Evolutionary conservation across 768 basidiomycete genomes (phyloP).

Genomic region (Hypsizygus marmoreus): DNA sequence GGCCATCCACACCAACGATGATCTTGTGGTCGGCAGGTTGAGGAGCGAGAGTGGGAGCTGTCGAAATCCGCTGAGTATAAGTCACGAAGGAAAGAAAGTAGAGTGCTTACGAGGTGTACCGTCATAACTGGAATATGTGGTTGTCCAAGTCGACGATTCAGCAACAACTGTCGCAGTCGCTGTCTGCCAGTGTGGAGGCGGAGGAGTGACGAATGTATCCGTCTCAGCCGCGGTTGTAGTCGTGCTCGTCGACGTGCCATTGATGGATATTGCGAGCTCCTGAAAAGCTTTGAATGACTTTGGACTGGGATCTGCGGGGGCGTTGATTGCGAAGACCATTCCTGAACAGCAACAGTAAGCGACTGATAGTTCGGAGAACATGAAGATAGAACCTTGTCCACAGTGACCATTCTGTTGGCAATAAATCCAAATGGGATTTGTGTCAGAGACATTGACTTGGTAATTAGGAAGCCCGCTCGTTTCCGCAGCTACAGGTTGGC

Average conservation of each 20-base stretch:
- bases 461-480: constrained; percentile 38
- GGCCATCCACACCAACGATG: constrained; percentile 38
- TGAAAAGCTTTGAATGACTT: constrained; percentile 53
- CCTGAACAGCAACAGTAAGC: constrained; percentile 28
- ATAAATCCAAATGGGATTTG: constrained; percentile 57
- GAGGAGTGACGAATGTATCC: constrained; percentile 28
- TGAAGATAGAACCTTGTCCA: constrained; percentile 32
- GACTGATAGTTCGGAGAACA: not conserved
- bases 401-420: constrained; percentile 60
- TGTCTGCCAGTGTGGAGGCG: constrained; percentile 34
- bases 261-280: constrained; percentile 42
- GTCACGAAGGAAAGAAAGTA: constrained; percentile 8
- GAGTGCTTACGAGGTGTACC: constrained; percentile 32
- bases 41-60: constrained; percentile 17
- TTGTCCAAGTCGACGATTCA: constrained; percentile 31
- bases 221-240: constrained; percentile 17
- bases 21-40: constrained; percentile 36
- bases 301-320: constrained; percentile 37
- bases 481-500: constrained; percentile 42
- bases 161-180: constrained; percentile 44
- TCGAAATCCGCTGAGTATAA: constrained; percentile 16
- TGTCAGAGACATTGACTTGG: constrained; percentile 41
- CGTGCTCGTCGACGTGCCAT: constrained; percentile 25
- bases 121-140: constrained; percentile 42
- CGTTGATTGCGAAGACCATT: constrained; percentile 72